Conservation (phyloP, 306 rosid species). For the Lablab purpureus region DNA sequence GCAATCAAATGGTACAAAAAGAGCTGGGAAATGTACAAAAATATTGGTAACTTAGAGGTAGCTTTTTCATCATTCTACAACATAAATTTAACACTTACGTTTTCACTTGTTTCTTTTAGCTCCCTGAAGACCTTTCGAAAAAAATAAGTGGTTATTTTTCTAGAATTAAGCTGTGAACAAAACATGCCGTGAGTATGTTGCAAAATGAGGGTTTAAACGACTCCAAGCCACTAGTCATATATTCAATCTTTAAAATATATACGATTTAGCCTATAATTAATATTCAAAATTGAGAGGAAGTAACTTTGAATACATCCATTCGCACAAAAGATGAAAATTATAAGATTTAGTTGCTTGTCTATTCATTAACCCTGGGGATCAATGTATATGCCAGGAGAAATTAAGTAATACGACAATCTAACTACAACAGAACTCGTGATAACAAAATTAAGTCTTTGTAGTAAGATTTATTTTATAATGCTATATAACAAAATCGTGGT, state of each 20-base stretch:
- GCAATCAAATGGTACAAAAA: constrained; percentile 81
- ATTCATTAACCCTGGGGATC: constrained; percentile 16
- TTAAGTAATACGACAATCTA: constrained; percentile 1
- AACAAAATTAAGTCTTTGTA: constrained; percentile 22
- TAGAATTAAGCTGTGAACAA: constrained; percentile 2
- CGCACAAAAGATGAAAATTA: neutral
- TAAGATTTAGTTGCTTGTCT: constrained; percentile 31
- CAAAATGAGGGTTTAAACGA: neutral
- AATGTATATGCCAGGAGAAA: constrained; percentile 1
- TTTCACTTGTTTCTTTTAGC: neutral
- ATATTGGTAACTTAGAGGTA: constrained; percentile 85
- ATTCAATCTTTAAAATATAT: neutral
- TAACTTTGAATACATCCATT: constrained; percentile 5
- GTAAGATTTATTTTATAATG: constrained; percentile 15
- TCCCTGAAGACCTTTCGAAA: neutral
- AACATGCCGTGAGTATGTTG: neutral
- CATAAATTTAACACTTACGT: constrained; percentile 5
- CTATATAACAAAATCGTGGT: neutral
- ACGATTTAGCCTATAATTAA: neutral
- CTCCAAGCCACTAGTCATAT: neutral
- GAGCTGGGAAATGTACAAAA: constrained; percentile 78
- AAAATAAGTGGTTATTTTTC: neutral
- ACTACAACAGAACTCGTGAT: neutral
- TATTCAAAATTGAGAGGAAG: neutral
- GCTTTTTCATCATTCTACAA: constrained; percentile 32